Evolutionary conservation across 768 basidiomycete genomes (phyloP), one percentile per base, ranked within the genome.

Genomic region (Brasilioporus rufonigricans): DNA sequence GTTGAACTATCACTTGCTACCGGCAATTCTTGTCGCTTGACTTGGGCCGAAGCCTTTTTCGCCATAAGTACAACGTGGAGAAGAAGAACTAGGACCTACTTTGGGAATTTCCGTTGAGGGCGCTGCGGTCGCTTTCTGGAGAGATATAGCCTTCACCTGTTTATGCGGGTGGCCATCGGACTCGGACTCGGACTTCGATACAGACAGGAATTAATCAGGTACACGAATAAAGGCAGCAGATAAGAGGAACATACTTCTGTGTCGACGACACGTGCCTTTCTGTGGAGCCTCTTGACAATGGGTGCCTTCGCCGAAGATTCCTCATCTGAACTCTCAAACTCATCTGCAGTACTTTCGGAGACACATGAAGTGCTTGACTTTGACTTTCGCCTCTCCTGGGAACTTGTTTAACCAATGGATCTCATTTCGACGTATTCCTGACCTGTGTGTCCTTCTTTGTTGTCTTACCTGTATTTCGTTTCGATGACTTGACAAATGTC

Each of bases 401-500:
- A 51, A n/a, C 6, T 24, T 18, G 4, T 53, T 59, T 33, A 57
- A 41, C 24, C 13, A 51, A 41, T 39, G 18, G 9, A 39, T 32
- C 44, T 33, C 40, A 10, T 26, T 36, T 21, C 27, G 39, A 52
- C 6, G 10, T 18, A n/a, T 26, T 41, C 33, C 47, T 24, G 7
- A 69, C 60, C 58, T 67, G 56, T 43, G 44, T 53, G 7, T 62
- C 66, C 50, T 53, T 61, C 44, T 58, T 65, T 32, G 54, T 48
- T 4, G 31, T 43, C n/a, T 61, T 64, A 44, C 55, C 54, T 11
- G 52, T 50, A 39, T 49, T 62, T 38, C 56, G 52, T 44, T 54
- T 63, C 27, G 61, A 41, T 1, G 57, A 33, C 46, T 65, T 69
- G 36, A 53, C 47, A 45, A 72, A 71, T 13, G 63, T 71, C 48